Base-by-base conservation (phyloP, 2,329 filamentous ascomycete species). In the Aspergillus ustus region DNA sequence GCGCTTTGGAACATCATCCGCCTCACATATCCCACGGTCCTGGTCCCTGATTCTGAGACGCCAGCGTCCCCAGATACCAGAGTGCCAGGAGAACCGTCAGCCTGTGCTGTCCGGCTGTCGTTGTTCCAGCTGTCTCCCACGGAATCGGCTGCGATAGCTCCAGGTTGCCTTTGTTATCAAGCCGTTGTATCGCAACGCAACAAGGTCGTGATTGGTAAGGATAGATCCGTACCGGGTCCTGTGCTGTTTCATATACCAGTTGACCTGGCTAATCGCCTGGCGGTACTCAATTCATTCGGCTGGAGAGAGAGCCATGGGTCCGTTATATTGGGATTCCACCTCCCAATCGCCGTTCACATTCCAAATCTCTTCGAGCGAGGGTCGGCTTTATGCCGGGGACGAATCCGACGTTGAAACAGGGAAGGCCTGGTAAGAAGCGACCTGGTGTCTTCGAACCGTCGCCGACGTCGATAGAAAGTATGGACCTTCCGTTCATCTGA, bases 281-380 rank as follows among this genome's bases (percentile, higher is more conserved):
- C 31, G 31, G 31, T 34, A 34, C 13, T 34, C 31, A 8, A 25
- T 25, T 25, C 6, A 5, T 25, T 25, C 25, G 25, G 25, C 25
- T 25, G 25, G 25, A n/a, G 25, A 25, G 25, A 5, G 25, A 25
- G 25, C 25, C 25, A 3, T 25, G 25, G 4, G 25, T 25, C 53
- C n/a, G n/a, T n/a, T n/a, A 57, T 15, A 43, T 5, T 48, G 28
- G 43, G 4, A 37, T 28, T 48, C 59, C 59, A 57, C 34, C 34
- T 61, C 53, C 29, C 28, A 57, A 25, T 37, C 49, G 7, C 53
- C 53, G n/a, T 61, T 61, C 15, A 50, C 9, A 34, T 61, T n/a
- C n/a, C n/a, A n/a, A n/a, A n/a, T n/a, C n/a, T n/a, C n/a, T n/a
- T n/a, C n/a, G 59, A 34, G 43, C 53, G 22, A 53, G 53, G 40